Conservation (phyloP, 176 grass and related monocot genomes). For the Oropetium thomaeum region DNA sequence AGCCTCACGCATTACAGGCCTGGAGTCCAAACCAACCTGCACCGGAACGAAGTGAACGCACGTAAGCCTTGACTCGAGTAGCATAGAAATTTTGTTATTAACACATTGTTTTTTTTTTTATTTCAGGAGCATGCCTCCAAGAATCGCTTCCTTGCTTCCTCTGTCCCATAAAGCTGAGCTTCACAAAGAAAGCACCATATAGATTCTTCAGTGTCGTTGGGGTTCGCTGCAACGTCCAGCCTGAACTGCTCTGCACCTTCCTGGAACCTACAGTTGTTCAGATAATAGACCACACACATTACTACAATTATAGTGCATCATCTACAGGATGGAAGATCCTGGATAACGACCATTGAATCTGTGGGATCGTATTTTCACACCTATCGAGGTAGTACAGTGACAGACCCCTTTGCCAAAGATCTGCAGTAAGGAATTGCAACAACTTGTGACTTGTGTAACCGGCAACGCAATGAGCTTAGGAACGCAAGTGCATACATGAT, state of each 20-base stretch:
- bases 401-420: constrained; percentile 89
- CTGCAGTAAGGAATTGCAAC: constrained; percentile 32
- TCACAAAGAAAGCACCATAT: constrained; percentile 96
- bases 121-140: constrained; percentile 58
- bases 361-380: constrained; percentile 17
- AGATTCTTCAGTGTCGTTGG: constrained; percentile 76
- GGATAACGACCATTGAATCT: background rate
- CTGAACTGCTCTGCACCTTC: constrained; percentile 90
- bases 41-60: constrained; percentile 47
- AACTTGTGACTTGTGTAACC: background rate
- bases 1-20: constrained; percentile 72
- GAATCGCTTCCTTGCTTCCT: constrained; percentile 67
- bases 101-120: too few relatives aligned
- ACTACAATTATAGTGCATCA: background rate
- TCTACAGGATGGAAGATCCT: background rate
- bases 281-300: background rate
- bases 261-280: constrained; percentile 47
- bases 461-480: background rate
- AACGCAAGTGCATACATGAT: background rate
- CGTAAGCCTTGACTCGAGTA: too few relatives aligned
- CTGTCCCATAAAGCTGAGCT: constrained; percentile 58
- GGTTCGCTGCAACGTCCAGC: constrained; percentile 74
- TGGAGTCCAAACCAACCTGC: constrained; percentile 70
- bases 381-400: constrained; percentile 82
- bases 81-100: too few relatives aligned